Conservation (phyloP, 306 rosid genomes). For the Malus fusca region DNA sequence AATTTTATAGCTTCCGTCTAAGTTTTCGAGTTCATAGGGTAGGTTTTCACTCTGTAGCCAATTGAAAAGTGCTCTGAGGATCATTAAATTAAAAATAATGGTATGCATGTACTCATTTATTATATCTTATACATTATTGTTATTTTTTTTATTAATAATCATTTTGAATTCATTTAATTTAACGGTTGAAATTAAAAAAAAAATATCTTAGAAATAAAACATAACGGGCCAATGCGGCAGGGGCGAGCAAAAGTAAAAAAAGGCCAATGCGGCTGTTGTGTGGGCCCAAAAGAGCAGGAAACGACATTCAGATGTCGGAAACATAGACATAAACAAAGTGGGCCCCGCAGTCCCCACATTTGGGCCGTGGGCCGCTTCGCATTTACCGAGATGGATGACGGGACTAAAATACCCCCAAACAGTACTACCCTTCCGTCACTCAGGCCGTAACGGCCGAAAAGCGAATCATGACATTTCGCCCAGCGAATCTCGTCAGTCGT, state of each 20-base stretch:
- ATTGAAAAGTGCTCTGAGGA: too few species aligned
- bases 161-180: too few species aligned
- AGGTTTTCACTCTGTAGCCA: too few species aligned
- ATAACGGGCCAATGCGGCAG: too few species aligned
- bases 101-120: too few species aligned
- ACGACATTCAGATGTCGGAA: neutral
- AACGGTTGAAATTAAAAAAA: too few species aligned
- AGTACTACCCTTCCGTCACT: neutral
- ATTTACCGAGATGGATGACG: neutral
- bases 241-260: neutral
- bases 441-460: constrained; percentile 12
- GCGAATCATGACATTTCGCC: neutral
- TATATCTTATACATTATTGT: too few species aligned
- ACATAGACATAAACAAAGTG: neutral
- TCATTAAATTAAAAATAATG: too few species aligned
- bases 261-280: neutral
- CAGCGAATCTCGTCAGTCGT: constrained; percentile 17
- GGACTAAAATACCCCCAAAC: neutral
- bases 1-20: too few species aligned
- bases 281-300: neutral
- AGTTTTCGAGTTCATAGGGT: too few species aligned
- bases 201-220: too few species aligned
- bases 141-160: too few species aligned
- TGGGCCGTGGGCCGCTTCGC: neutral
- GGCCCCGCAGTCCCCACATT: neutral